Evolutionary conservation across 495 filamentous ascomycete species (phyloP).

Genomic region (Lichina pygmaea): DNA sequence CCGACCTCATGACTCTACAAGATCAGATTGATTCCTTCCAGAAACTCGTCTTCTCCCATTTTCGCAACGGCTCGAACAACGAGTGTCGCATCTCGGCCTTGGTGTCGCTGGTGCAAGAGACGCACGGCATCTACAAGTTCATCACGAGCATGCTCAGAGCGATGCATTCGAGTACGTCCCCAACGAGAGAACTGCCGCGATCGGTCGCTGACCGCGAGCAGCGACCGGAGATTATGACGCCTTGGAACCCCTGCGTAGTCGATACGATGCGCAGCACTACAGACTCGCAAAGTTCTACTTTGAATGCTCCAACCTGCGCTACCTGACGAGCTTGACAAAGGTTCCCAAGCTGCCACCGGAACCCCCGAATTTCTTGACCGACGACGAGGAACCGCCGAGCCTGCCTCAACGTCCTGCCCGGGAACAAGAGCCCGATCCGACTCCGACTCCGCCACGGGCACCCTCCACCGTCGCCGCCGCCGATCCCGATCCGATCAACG

Average conservation of each 20-base stretch:
- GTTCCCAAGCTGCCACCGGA: conserved; percentile 90
- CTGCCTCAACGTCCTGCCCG: conserved; percentile 54
- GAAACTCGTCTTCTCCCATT: conserved; percentile 92
- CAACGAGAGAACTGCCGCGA: not conserved
- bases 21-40: conserved; percentile 97
- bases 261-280: conserved; percentile 89
- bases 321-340: conserved; percentile 85
- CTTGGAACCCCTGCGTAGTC: conserved; percentile 58
- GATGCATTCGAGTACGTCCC: conserved; percentile 70
- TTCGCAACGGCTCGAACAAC: conserved; percentile 71
- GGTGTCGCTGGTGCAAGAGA: conserved; percentile 84
- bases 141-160: conserved; percentile 84
- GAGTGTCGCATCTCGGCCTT: conserved; percentile 89
- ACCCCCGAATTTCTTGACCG: conserved; percentile 62
- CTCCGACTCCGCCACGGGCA: conserved; percentile 37
- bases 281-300: conserved; percentile 94
- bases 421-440: conserved; percentile 30
- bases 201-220: conserved; percentile 10
- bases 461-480: conserved; percentile 24
- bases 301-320: conserved; percentile 90
- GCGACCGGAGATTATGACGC: conserved; percentile 88
- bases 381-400: conserved; percentile 53
- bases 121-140: conserved; percentile 94
- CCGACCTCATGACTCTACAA: conserved; percentile 84
- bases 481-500: conserved; percentile 89